Base-by-base conservation (phyloP, 805 yeast genomes). In the Spathaspora gorwiae region DNA sequence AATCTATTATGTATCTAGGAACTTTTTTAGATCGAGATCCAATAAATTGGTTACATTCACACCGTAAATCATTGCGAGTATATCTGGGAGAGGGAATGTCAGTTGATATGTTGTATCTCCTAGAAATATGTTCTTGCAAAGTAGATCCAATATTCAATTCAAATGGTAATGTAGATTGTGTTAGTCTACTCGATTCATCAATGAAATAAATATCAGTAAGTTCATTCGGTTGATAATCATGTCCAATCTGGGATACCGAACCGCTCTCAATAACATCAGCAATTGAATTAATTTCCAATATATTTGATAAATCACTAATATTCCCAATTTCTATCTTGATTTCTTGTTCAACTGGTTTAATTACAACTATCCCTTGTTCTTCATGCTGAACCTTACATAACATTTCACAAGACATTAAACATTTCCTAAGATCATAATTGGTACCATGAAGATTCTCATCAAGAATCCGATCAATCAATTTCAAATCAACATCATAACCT, bases 331-430 rank as follows among this genome's bases (percentile, higher is more conserved):
- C 9, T 9, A 5, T 1, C 5, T 3, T 6, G 3, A 14, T 11
- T 13, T 29, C 13, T 19, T 6, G 14, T 13, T 1, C 12, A 7
- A 36, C 30, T 12, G 11, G 7, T 12, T 13, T 33, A 14, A 41
- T 35, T 14, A 24, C 27, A 6, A 41, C n/a, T 14, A 37, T n/a
- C 1, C 41, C 46, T 19, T 33, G n/a, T 10, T 34, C 8, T 7
- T 26, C 11, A 7, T 14, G 3, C 6, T 34, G 4, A 6, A 35
- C 41, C 39, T 48, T 49, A 47, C 76, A 75, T 1, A 68, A 12
- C 45, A 61, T 65, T 52, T 81, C 84, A 32, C 78, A 61, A 4
- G 65, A 61, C 59, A 70, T 61, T 9, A 82, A 51, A 34, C 73
- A 68, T 47, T 66, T 69, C 42, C 86, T 63, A 27, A 82, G 59